Evolutionary conservation across 176 grass and related monocot species (phyloP).

Genomic region (Bonia amplexicaulis): DNA sequence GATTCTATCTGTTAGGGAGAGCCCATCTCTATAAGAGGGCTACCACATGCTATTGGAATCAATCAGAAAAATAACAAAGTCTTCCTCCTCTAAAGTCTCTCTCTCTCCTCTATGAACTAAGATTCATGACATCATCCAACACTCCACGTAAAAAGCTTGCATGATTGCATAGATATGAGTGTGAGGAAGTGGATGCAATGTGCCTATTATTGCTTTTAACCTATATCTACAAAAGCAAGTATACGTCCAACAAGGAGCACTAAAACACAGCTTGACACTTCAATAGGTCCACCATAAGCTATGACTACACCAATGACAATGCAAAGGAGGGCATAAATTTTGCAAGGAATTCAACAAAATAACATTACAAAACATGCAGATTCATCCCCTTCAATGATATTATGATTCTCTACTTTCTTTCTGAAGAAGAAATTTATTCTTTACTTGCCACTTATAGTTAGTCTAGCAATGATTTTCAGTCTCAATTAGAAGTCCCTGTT

Average conservation of each 20-base stretch:
- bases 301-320: background rate
- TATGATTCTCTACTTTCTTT: background rate
- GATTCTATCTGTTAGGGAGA: too few species aligned
- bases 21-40: too few species aligned
- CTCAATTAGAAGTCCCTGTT: background rate
- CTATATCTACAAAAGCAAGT: background rate
- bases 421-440: background rate
- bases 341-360: background rate
- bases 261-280: background rate
- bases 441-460: background rate
- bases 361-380: background rate
- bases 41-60: too few species aligned
- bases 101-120: too few species aligned
- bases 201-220: background rate
- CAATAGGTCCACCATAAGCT: background rate
- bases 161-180: background rate
- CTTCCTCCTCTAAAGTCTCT: too few species aligned
- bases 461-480: background rate
- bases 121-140: too few species aligned
- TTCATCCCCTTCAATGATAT: background rate
- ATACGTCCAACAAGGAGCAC: background rate
- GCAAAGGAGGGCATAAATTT: background rate
- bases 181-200: background rate
- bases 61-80: too few species aligned
- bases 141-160: background rate